Conservation (phyloP, 495 filamentous ascomycete species). For the Tuber indicum region DNA sequence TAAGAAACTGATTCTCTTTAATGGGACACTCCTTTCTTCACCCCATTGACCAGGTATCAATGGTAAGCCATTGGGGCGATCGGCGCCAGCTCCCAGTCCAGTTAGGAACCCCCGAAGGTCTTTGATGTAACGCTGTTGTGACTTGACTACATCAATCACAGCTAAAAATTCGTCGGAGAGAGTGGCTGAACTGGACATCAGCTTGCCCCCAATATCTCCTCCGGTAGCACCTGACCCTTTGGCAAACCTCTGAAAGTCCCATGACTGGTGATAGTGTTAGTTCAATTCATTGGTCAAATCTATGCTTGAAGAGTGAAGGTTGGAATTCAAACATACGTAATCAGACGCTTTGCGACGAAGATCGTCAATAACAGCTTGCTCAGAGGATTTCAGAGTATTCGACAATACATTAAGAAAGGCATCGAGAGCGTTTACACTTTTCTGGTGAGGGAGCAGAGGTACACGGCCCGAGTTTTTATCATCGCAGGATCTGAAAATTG, state of each 20-base stretch:
- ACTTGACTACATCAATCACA: not conserved
- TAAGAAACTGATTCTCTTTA: not conserved
- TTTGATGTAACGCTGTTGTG: not conserved
- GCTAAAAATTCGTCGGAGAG: not conserved
- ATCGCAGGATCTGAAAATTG: not conserved
- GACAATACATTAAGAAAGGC: not conserved
- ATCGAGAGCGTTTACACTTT: not conserved
- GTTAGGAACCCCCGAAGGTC: not conserved
- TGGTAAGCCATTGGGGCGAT: not conserved
- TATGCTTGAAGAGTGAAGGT: not conserved
- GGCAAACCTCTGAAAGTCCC: not conserved
- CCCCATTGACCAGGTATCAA: not conserved
- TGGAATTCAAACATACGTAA: not conserved
- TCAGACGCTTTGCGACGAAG: not conserved
- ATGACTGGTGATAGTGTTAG: not conserved
- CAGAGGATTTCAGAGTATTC: not conserved
- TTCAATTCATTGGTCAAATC: not conserved
- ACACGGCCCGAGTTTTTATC: not conserved
- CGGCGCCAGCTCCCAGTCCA: accelerated
- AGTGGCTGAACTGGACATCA: not conserved
- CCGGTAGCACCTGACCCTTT: not conserved
- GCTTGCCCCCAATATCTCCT: not conserved
- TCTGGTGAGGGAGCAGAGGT: not conserved
- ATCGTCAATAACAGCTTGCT: not conserved
- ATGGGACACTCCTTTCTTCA: not conserved